Evolutionary conservation across 805 yeast species (phyloP).

Genomic region (Helenozyma rhizophorensis): DNA sequence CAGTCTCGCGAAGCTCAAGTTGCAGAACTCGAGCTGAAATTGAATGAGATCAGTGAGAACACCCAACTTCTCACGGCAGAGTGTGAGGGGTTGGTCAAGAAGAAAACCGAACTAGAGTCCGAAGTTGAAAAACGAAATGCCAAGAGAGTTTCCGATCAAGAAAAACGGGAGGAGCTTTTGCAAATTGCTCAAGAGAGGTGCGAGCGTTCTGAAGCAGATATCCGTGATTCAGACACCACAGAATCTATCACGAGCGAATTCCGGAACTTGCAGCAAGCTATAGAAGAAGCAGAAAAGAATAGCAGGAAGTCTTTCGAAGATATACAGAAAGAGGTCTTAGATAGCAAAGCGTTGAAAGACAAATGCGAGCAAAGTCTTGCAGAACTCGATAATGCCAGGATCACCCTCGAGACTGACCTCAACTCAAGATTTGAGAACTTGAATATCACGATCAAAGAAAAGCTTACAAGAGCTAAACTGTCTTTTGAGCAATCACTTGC

Average conservation of each 20-base stretch:
- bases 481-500: conserved; percentile 57
- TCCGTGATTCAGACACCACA: conserved; percentile 36
- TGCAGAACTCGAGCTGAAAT: conserved; percentile 16
- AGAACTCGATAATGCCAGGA: conserved; percentile 26
- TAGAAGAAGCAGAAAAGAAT: conserved; percentile 48
- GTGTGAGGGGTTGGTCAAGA: conserved; percentile 12
- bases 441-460: conserved; percentile 28
- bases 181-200: conserved; percentile 40
- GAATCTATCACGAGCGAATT: conserved; percentile 50
- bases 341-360: conserved; percentile 39
- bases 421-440: conserved; percentile 29
- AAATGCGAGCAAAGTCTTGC: conserved; percentile 39
- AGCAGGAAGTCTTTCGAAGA: conserved; percentile 56
- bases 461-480: conserved; percentile 27
- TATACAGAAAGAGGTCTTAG: conserved; percentile 45
- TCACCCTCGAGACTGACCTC: conserved; percentile 26
- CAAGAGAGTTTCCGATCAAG: conserved; percentile 9
- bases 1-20: conserved; percentile 1
- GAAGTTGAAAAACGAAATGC: conserved; percentile 12
- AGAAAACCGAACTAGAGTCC: conserved; percentile 8
- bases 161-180: conserved; percentile 14
- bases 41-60: conserved; percentile 8
- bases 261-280: conserved; percentile 39
- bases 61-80: conserved; percentile 16
- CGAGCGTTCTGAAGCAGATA: conserved; percentile 40